Evolutionary conservation across 2,329 filamentous ascomycete genomes (phyloP).

Genomic region (Bisporella sp.): DNA sequence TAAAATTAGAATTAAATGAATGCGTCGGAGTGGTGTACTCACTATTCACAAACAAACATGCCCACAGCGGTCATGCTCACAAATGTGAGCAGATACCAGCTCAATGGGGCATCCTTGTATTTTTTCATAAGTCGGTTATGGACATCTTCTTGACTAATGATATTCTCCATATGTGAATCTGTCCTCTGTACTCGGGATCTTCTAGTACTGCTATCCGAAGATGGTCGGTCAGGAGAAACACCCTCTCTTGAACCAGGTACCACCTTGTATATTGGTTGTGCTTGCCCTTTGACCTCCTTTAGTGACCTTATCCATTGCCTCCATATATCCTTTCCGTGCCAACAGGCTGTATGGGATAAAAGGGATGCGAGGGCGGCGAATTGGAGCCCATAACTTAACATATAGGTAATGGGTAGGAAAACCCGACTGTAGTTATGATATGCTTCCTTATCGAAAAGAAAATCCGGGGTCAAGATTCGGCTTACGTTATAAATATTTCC

Average conservation of each 20-base stretch:
- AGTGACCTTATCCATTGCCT: conserved; percentile 66
- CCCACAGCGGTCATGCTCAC: conserved; percentile 69
- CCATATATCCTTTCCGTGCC: conserved; percentile 80
- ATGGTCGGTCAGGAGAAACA: conserved; percentile 4
- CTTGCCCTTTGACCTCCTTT: conserved; percentile 50
- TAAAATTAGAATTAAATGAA: background rate
- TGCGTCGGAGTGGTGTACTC: conserved; percentile 29
- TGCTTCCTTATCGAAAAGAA: conserved; percentile 68
- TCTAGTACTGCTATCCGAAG: background rate
- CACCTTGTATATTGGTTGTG: conserved; percentile 46
- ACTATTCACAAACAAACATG: conserved; percentile 82
- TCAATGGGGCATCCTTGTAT: conserved; percentile 74
- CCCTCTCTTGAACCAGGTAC: conserved; percentile 23
- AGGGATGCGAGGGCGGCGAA: conserved; percentile 77
- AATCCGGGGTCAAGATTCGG: conserved; percentile 70
- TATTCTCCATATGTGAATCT: conserved; percentile 40
- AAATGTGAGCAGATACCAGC: conserved; percentile 75
- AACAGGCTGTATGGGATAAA: conserved; percentile 73
- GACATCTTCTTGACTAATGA: conserved; percentile 69
- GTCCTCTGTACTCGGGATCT: conserved; percentile 16
- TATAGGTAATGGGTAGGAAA: conserved; percentile 81
- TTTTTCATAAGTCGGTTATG: conserved; percentile 78
- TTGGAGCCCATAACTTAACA: conserved; percentile 78
- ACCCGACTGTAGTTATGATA: conserved; percentile 79
- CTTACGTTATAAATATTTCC: conserved; percentile 75